A percentile compares a stretch with the other conserved stretches of the same genome.
These are phyloP conservation scores for Helicostylum pulchrum DNA, from an alignment of 192 early-diverging fungal genomes.

Conservation along the genomic window DNA sequence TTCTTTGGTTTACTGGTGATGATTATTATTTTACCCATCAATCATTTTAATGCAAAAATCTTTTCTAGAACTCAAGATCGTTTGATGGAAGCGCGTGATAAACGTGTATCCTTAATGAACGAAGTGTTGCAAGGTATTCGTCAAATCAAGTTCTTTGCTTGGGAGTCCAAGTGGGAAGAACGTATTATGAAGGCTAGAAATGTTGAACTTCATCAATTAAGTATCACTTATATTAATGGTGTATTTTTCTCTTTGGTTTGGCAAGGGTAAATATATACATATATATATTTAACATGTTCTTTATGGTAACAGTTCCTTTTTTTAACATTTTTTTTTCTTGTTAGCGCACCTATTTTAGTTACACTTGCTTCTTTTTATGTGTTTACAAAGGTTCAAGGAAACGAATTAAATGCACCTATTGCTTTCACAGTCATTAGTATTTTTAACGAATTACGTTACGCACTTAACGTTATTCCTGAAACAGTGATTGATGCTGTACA, in stretches of 20 bases:
- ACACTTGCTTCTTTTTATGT: conserved; percentile 28
- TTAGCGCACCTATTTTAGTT: conserved; percentile 31
- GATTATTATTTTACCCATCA: conserved; percentile 38
- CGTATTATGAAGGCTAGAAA: conserved; percentile 54
- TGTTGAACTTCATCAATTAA: conserved; percentile 40
- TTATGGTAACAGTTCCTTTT: background rate
- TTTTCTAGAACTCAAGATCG: conserved; percentile 49
- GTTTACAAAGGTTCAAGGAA: conserved; percentile 29
- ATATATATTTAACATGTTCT: background rate
- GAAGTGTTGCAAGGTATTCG: conserved; percentile 74
- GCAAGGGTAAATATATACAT: conserved; percentile 45
- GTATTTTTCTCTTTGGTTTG: conserved; percentile 16
- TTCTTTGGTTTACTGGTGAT: conserved; percentile 70
- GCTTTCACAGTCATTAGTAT: conserved; percentile 85
- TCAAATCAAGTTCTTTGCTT: conserved; percentile 88
- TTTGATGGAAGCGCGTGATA: conserved; percentile 65
- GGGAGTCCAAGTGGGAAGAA: conserved; percentile 51
- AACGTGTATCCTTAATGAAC: conserved; percentile 66
- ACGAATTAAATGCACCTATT: conserved; percentile 60
- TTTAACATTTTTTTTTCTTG: background rate
- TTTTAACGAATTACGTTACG: conserved; percentile 86
- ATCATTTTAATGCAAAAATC: conserved; percentile 33
- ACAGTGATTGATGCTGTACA: conserved; percentile 69
- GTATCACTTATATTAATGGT: conserved; percentile 8
- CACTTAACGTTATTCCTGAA: conserved; percentile 75